Evolutionary conservation across 208 protist species (phyloP), one percentile per base, ranked within the genome.

Genomic region (Kentomonas sorsogonicus): DNA sequence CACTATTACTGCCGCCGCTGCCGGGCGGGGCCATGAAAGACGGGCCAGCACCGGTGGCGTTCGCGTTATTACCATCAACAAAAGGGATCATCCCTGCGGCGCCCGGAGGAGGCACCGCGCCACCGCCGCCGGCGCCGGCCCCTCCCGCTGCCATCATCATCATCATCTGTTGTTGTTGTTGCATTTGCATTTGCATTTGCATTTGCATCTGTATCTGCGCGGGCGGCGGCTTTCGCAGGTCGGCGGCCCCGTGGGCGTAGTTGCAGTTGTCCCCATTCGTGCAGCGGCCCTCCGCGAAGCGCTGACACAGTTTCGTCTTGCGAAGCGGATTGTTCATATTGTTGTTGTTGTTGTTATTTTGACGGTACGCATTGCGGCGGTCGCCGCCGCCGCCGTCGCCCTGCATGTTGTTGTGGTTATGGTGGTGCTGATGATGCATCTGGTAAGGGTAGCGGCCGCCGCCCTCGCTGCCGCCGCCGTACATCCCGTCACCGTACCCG

Each of bases 301-400:
- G 36, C 54, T 88, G 83, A 64, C 89, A 95, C 40, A 90, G 10
- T 33, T 69, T 62, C 18, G 83, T 95, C 60, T 91, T 91, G 72
- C 77, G 83, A 31, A 15, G 13, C 30, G 46, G 29, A 30, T 36
- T 36, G 31, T 39, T 40, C 29, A n/a, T 5, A n/a, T 62, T n/a
- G 30, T 52, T 36, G 26, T 52, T 27, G 34, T 52, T 52, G 18
- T 23, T 23, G 46, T 6, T 27, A 29, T 29, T 36, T 33, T 52
- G 46, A 33, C 34, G 27, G 25, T 29, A 52, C 46, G 11, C n/a
- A 15, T 10, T 29, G 9, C 26, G 26, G 6, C 34, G 11, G 25
- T 36, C 27, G 26, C 7, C 46, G 6, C 34, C 46, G 20, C 26
- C 5, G 4, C 4, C 26, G n/a, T n/a, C n/a, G n/a, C n/a, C n/a